These are phyloP conservation scores for Pseudocercospora cruenta DNA, from an alignment of 2,329 filamentous ascomycete genomes.

Conservation along the genomic window DNA sequence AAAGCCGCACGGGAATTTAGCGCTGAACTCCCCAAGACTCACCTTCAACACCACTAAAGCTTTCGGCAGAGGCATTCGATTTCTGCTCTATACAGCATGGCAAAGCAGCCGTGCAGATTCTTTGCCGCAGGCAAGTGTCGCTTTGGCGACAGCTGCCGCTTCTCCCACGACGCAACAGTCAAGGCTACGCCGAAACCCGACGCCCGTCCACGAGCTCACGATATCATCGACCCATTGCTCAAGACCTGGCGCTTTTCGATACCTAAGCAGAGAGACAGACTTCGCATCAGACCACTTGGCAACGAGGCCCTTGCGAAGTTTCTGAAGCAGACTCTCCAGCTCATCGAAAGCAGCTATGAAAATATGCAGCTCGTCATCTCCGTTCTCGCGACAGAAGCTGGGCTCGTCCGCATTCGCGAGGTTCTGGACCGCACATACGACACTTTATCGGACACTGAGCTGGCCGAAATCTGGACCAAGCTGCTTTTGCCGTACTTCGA, in stretches of 20 bases:
- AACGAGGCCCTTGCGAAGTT: constrained; percentile 12
- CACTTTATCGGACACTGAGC: neutral
- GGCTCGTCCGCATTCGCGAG: constrained; percentile 15
- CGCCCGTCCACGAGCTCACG: constrained; percentile 16
- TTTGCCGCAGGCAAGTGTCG: no score
- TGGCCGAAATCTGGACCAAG: neutral
- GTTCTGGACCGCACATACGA: constrained; percentile 7
- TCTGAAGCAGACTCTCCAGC: neutral
- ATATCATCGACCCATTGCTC: constrained; percentile 26
- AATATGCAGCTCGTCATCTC: constrained; percentile 17
- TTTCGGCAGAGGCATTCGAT: no score
- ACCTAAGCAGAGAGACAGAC: constrained; percentile 6
- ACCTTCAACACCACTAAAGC: no score
- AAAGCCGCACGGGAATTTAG: neutral
- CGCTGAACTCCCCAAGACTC: no score
- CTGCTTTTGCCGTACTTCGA: constrained; percentile 20
- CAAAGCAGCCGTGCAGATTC: no score
- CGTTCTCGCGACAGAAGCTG: constrained; percentile 3
- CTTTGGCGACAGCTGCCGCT: no score
- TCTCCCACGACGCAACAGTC: no score
- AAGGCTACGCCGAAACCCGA: no score
- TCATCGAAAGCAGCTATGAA: constrained; percentile 10
- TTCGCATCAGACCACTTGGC: constrained; percentile 9
- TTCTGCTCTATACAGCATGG: no score
- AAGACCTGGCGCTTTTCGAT: constrained; percentile 8